Conservation (phyloP, 1,284 basidiomycete species). For the Apiotrichum siamense region DNA sequence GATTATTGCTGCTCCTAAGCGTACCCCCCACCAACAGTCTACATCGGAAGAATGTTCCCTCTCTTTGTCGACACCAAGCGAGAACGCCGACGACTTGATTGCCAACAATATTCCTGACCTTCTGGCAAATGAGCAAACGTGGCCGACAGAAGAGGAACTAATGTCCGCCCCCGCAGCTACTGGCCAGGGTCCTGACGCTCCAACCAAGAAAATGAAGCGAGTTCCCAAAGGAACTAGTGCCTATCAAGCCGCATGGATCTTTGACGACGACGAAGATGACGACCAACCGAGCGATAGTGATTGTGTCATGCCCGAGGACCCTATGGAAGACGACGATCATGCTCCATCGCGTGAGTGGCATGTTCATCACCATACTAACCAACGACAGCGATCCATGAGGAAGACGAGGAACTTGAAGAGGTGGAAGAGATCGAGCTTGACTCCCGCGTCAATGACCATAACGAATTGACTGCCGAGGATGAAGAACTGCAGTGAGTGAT, state of each 20-base stretch:
- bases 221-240: constrained; percentile 86
- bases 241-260: constrained; percentile 90
- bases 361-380: not conserved
- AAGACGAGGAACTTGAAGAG: constrained; percentile 54
- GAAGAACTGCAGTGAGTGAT: constrained; percentile 69
- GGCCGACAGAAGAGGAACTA: constrained; percentile 98
- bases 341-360: not conserved
- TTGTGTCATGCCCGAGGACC: constrained; percentile 53
- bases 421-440: constrained; percentile 58
- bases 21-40: not conserved
- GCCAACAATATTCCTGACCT: constrained; percentile 84
- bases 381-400: constrained; percentile 22
- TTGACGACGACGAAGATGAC: constrained; percentile 61
- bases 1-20: not conserved
- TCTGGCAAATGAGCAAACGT: constrained; percentile 91
- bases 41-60: not conserved
- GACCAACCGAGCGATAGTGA: constrained; percentile 54
- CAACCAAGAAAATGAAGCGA: constrained; percentile 54
- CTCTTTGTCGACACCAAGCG: constrained; percentile 46
- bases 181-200: constrained; percentile 53
- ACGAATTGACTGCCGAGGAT: constrained; percentile 62
- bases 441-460: constrained; percentile 39
- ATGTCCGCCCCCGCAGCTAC: constrained; percentile 43
- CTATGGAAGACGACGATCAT: constrained; percentile 47
- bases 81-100: constrained; percentile 78